Evolutionary conservation across 2,329 filamentous ascomycete genomes (phyloP).

Genomic region (Fusarium sp.): DNA sequence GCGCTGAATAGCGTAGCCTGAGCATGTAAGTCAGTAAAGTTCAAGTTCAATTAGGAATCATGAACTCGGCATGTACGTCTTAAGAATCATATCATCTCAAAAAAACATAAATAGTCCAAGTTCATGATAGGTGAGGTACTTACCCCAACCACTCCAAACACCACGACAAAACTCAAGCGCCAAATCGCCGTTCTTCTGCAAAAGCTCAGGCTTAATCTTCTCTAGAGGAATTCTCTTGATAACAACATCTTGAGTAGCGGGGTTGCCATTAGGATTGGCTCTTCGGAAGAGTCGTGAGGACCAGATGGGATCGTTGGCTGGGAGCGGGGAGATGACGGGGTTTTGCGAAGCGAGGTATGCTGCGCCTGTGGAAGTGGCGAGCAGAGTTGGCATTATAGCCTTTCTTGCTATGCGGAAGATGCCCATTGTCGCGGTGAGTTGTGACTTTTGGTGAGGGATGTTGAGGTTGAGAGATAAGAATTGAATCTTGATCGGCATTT

Average conservation of each 20-base stretch:
- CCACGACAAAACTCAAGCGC: conserved; percentile 75
- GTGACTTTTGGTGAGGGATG: background rate
- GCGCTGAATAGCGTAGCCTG: conserved; percentile 70
- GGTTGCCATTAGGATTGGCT: conserved; percentile 72
- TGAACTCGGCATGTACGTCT: rapidly evolving
- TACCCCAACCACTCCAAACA: conserved; percentile 74
- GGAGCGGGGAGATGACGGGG: conserved; percentile 67
- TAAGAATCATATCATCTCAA: no score
- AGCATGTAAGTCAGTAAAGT: background rate
- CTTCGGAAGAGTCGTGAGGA: conserved; percentile 65
- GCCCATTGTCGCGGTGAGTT: conserved; percentile 58
- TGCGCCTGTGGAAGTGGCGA: conserved; percentile 61
- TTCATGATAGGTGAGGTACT: background rate
- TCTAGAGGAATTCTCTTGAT: conserved; percentile 71
- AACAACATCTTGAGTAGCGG: conserved; percentile 72
- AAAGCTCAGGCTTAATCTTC: conserved; percentile 72
- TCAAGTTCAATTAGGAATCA: no score
- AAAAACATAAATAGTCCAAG: no score
- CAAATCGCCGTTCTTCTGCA: conserved; percentile 68
- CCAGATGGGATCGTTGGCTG: conserved; percentile 71
- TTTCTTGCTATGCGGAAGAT: conserved; percentile 62
- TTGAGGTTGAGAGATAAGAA: conserved; percentile 24
- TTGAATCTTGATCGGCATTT: conserved; percentile 17
- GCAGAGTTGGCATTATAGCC: conserved; percentile 58
- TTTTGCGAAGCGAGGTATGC: conserved; percentile 65